These are phyloP conservation scores for Lanmaoa rubissima DNA, from an alignment of 768 basidiomycete genomes.

Conservation along the genomic window DNA sequence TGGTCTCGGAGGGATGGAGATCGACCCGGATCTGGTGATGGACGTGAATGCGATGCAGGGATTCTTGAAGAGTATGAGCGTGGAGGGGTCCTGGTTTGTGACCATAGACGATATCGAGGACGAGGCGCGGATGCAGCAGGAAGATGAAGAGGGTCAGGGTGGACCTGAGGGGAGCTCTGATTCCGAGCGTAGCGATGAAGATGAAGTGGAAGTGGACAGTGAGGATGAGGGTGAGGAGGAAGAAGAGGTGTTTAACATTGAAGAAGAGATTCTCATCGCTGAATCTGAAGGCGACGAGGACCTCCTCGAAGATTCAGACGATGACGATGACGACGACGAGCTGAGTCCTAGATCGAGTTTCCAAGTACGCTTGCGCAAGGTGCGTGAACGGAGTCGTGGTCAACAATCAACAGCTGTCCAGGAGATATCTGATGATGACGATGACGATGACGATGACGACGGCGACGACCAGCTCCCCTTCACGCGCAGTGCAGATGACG, in stretches of 20 bases:
- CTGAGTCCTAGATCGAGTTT: conserved; percentile 36
- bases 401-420: conserved; percentile 12
- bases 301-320: conserved; percentile 28
- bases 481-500: conserved; percentile 53
- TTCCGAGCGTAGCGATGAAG: conserved; percentile 33
- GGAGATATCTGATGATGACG: conserved; percentile 24
- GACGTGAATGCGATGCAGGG: conserved; percentile 48
- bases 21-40: conserved; percentile 57
- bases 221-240: conserved; percentile 40
- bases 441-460: conserved; percentile 20
- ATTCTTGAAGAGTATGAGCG: conserved; percentile 53
- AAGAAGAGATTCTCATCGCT: conserved; percentile 46
- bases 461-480: conserved; percentile 18
- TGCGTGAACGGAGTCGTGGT: conserved; percentile 28
- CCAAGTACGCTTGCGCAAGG: conserved; percentile 33
- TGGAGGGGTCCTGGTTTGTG: conserved; percentile 43
- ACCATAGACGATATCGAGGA: conserved; percentile 72
- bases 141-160: conserved; percentile 44
- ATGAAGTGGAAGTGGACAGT: conserved; percentile 23
- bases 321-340: conserved; percentile 33
- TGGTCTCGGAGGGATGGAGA: conserved; percentile 53
- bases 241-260: conserved; percentile 36
- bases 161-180: conserved; percentile 24
- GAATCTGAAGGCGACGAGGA: conserved; percentile 29
- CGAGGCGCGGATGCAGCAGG: conserved; percentile 43